Base-by-base conservation (phyloP, 2,329 filamentous ascomycete species). In the Colletotrichum spaethianum region DNA sequence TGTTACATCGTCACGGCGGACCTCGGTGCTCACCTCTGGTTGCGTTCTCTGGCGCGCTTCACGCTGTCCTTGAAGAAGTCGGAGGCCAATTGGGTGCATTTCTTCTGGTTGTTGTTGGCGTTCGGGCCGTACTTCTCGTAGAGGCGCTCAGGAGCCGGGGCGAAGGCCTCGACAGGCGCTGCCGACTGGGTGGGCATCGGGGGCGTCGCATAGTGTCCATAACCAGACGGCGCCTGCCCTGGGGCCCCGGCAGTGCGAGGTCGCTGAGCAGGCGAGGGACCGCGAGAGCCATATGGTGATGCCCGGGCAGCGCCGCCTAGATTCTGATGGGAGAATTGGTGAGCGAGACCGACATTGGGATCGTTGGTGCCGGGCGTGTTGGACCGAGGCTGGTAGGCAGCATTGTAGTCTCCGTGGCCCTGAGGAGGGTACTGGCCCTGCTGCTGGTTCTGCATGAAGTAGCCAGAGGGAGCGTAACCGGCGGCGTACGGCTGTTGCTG, bases 31-130 rank as follows among this genome's bases (percentile, higher is more conserved):
- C 85, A 97, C 95, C 95, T 93, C 83, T 97, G 92, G 82, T 99
- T 99, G 71, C 96, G 92, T 84, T 98, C 96, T 76, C 96, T 91
- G 63, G 96, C 96, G 77, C 96, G 91, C 87, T 98, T 96, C 67
- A 99, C 97, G 81, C 96, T 98, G 83, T 99, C 96, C 84, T 97
- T 97, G 90, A 98, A 99, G 86, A 98, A 98, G 77, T 96, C 95
- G 68, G 93, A 91, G 48, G 97, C 93, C 79, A 92, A 81, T 78
- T 91, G 89, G 18, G 89, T 89, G 80, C 91, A 92, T 79, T 91
- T 92, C 83, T 92, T 92, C 83, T 92, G 90, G 80, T 93, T 93
- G 80, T 91, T 91, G 78, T 92, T 91, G 75, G 90, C 87, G 76
- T 89, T 88, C 67, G 86, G 80, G 42, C 90, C 90, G 76, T 91